A percentile compares a stretch with the other conserved stretches of the same genome.
phyloP scores from a whole-genome alignment of 139 green algal species.

The Tetradesmus lagerheimii region DNA sequence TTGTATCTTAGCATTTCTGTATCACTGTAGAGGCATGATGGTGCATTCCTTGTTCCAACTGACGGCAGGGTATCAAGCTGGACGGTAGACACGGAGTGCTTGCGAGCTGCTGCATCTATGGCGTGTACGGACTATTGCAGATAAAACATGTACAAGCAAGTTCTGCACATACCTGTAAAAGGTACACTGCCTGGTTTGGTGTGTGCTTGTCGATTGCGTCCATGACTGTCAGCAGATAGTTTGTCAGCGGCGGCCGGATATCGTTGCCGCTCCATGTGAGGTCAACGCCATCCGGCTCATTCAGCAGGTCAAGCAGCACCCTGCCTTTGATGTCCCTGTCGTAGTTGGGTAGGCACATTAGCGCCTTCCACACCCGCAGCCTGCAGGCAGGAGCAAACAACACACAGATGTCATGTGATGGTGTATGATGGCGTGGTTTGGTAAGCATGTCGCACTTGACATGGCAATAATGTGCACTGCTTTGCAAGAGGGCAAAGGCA shows the following conservation, averaged over 20 bases:
- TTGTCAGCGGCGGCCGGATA: not conserved
- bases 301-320: conserved; percentile 2
- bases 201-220: conserved; percentile 13
- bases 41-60: too few species aligned
- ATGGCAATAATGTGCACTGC: too few species aligned
- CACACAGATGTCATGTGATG: not conserved
- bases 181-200: not conserved
- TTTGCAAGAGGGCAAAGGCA: too few species aligned
- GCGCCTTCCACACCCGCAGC: not conserved
- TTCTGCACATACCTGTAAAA: not conserved
- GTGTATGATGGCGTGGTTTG: too few species aligned
- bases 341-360: not conserved
- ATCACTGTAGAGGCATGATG: too few species aligned
- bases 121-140: too few species aligned
- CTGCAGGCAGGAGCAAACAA: not conserved
- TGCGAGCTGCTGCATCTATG: too few species aligned
- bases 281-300: conserved; percentile 9
- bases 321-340: not conserved
- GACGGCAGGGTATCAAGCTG: too few species aligned
- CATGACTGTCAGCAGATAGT: conserved; percentile 1
- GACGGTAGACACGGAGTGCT: too few species aligned
- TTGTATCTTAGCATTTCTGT: too few species aligned
- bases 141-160: too few species aligned
- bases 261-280: not conserved
- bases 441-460: too few species aligned